These are phyloP conservation scores for Withania somnifera DNA, from an alignment of 305 asterid genomes.

Conservation along the genomic window DNA sequence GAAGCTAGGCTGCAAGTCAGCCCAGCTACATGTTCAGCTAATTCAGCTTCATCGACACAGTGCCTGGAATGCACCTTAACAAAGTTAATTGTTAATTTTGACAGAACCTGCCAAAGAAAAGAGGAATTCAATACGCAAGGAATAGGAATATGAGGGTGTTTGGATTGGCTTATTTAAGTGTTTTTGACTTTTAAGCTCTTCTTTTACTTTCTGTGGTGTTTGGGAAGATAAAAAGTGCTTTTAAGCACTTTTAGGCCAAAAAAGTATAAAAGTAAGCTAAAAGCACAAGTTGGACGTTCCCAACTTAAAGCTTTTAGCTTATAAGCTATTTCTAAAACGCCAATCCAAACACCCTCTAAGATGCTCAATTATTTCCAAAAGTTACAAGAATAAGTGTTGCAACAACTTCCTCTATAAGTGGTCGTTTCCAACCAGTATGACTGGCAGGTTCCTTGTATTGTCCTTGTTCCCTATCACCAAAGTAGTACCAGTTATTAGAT, in stretches of 20 bases:
- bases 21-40: constrained; percentile 92
- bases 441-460: constrained; percentile 65
- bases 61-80: constrained; percentile 67
- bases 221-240: too few relatives aligned
- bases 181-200: too few relatives aligned
- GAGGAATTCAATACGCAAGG: not conserved
- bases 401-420: constrained; percentile 80
- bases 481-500: constrained; percentile 8
- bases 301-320: too few relatives aligned
- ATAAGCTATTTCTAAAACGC: too few relatives aligned
- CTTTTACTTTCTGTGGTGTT: too few relatives aligned
- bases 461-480: constrained; percentile 61
- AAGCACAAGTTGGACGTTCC: too few relatives aligned
- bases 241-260: too few relatives aligned
- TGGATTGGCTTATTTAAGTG: too few relatives aligned
- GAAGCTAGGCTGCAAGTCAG: constrained; percentile 84
- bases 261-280: too few relatives aligned
- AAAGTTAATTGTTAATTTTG: constrained; percentile 63
- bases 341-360: too few relatives aligned
- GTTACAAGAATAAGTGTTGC: constrained; percentile 11
- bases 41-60: constrained; percentile 85
- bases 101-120: constrained; percentile 34
- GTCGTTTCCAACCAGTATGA: constrained; percentile 60
- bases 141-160: too few relatives aligned
- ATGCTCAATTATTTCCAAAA: not conserved